Evolutionary conservation across 176 grass and related monocot species (phyloP).

Genomic region (Eremochloa ophiuroides): DNA sequence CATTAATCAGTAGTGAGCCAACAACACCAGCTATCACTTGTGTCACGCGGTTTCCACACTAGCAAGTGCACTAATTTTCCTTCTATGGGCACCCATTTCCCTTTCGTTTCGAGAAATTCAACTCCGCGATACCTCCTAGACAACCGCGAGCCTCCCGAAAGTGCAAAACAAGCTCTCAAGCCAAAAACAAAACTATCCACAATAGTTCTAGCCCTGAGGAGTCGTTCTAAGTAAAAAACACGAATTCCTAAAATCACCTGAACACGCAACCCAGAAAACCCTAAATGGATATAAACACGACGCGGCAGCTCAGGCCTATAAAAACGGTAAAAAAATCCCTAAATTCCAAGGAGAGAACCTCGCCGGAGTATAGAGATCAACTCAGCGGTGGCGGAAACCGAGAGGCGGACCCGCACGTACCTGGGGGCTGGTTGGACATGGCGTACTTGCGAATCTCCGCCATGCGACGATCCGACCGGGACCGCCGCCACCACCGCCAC

Average conservation of each 20-base stretch:
- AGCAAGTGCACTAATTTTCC: background rate
- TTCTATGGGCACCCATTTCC: background rate
- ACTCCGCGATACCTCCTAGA: background rate
- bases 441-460: constrained; percentile 45
- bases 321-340: background rate
- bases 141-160: background rate
- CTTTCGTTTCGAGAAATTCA: background rate
- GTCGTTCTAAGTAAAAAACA: background rate
- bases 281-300: background rate
- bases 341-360: background rate
- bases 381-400: background rate
- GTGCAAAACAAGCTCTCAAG: background rate
- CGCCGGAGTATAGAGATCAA: background rate
- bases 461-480: constrained; percentile 42
- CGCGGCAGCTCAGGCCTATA: background rate
- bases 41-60: background rate
- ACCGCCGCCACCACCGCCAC: background rate
- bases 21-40: background rate
- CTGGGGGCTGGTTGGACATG: constrained; percentile 44
- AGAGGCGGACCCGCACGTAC: constrained; percentile 3
- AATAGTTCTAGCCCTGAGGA: background rate
- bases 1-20: constrained; percentile 2
- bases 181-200: background rate
- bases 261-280: background rate
- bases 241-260: background rate